Percentiles rank a stretch among this genome's conserved stretches.
Evolutionary conservation across 305 asterid genomes (phyloP).

Genomic region (Stenogyne calaminthoides): DNA sequence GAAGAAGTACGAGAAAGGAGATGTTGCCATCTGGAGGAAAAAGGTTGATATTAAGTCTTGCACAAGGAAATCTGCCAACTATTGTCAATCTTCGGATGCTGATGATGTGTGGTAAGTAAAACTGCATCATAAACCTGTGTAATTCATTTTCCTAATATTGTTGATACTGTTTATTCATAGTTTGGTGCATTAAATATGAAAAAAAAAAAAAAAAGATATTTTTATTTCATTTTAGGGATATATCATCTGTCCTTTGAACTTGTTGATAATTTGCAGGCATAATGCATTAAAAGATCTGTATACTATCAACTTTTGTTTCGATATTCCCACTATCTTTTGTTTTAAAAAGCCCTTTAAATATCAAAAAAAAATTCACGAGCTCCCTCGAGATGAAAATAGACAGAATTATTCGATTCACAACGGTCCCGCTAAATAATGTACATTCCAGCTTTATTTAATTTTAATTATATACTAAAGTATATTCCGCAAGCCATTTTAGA

Average conservation of each 20-base stretch:
- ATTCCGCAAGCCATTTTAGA: too few relatives aligned
- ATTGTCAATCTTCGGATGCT: constrained; percentile 57
- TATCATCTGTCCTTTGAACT: background rate
- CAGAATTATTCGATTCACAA: too few relatives aligned
- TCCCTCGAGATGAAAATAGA: too few relatives aligned
- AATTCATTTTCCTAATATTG: background rate
- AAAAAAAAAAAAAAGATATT: background rate
- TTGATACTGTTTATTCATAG: background rate
- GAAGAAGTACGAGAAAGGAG: constrained; percentile 93
- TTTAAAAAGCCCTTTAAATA: too few relatives aligned
- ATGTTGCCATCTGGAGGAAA: constrained; percentile 77
- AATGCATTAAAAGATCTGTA: too few relatives aligned
- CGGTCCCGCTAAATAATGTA: too few relatives aligned
- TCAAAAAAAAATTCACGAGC: too few relatives aligned
- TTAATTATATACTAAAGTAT: too few relatives aligned
- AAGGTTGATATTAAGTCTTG: constrained; percentile 64
- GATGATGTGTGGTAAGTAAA: constrained; percentile 80
- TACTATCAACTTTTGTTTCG: too few relatives aligned
- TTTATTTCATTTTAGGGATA: background rate
- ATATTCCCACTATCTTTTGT: too few relatives aligned
- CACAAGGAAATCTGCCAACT: constrained; percentile 50
- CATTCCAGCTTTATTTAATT: too few relatives aligned
- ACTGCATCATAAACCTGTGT: background rate
- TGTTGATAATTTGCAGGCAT: background rate
- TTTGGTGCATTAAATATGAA: background rate